Evolutionary conservation across 1,284 basidiomycete genomes (phyloP).

Genomic region (Cutaneotrichosporon cutaneum): DNA sequence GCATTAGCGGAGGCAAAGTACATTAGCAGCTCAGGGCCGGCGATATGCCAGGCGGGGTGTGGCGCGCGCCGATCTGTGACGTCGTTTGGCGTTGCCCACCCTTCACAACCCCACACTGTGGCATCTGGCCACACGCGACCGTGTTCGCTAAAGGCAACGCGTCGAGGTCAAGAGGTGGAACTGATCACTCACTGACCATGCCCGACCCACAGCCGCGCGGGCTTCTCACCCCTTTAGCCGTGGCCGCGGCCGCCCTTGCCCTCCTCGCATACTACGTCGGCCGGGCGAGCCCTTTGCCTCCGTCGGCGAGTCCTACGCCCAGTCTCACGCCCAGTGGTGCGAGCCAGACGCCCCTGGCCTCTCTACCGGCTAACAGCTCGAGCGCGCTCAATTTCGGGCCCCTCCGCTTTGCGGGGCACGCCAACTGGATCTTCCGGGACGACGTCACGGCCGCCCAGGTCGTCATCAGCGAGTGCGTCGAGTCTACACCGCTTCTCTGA

Average conservation of each 20-base stretch:
- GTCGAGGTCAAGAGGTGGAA: not conserved
- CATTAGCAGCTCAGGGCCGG: no score
- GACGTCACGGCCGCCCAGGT: constrained; percentile 53
- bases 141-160: no score
- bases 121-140: no score
- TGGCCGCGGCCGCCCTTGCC: not conserved
- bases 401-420: constrained; percentile 49
- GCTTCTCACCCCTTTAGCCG: not conserved
- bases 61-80: no score
- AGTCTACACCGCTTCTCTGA: not conserved
- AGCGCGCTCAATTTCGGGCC: constrained; percentile 32
- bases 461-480: constrained; percentile 43
- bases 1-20: no score
- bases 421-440: constrained; percentile 56
- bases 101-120: no score
- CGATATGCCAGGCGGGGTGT: no score
- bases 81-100: no score
- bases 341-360: not conserved
- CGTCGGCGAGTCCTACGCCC: no score
- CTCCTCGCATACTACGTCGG: not conserved
- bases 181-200: not conserved
- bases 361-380: not conserved
- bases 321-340: no score
- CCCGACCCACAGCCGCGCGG: not conserved
- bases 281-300: not conserved